phyloP scores from a whole-genome alignment of 2,329 filamentous ascomycete species.

The Fusarium sp. region DNA sequence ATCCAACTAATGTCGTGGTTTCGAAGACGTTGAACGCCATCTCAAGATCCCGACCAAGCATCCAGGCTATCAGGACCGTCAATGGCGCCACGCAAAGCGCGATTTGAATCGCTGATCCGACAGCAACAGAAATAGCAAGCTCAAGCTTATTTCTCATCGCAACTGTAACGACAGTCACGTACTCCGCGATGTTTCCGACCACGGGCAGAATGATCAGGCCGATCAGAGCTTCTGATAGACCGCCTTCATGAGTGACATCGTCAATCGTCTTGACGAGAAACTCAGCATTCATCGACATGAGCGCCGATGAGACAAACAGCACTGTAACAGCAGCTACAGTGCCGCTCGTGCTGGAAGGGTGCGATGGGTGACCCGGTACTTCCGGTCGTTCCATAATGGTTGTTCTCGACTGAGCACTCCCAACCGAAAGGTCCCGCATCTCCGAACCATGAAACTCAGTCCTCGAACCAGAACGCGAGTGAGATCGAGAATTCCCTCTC shows the following conservation, averaged over 20 bases:
- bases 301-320: conserved; percentile 62
- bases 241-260: conserved; percentile 59
- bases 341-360: conserved; percentile 25
- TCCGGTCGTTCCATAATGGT: conserved; percentile 3
- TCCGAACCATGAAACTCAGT: conserved; percentile 33
- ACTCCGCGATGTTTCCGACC: conserved; percentile 71
- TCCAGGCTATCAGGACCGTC: conserved; percentile 69
- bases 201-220: conserved; percentile 71
- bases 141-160: conserved; percentile 71
- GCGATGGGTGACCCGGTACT: not conserved
- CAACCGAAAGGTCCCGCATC: conserved; percentile 38
- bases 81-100: conserved; percentile 69
- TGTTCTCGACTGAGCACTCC: conserved; percentile 15
- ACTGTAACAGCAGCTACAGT: conserved; percentile 58
- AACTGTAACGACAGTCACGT: conserved; percentile 70
- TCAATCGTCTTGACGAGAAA: conserved; percentile 70
- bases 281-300: conserved; percentile 70
- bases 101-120: conserved; percentile 71
- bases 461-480: conserved; percentile 32
- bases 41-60: conserved; percentile 64
- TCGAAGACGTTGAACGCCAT: conserved; percentile 81
- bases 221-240: conserved; percentile 67
- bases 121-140: conserved; percentile 68
- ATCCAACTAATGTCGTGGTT: conserved; percentile 77
- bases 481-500: conserved; percentile 41